phyloP scores from a whole-genome alignment of 306 rosid species.

The Luffa acutangula region DNA sequence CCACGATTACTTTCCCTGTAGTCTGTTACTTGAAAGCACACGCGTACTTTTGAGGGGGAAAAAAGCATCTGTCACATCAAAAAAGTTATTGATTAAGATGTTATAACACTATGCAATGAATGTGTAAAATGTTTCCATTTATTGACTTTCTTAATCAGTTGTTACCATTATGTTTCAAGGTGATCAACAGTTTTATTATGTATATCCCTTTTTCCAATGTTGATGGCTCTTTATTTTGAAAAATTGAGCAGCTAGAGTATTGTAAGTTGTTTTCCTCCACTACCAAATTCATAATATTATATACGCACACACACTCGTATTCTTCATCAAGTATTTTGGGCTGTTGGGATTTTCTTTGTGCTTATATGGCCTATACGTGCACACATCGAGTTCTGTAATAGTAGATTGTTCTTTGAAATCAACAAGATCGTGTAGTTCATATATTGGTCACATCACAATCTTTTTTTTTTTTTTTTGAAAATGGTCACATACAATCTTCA shows the following conservation, averaged over 20 bases:
- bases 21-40: neutral
- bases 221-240: neutral
- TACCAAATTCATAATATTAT: neutral
- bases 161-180: neutral
- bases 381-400: neutral
- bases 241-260: neutral
- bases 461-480: neutral
- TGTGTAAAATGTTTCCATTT: neutral
- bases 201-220: neutral
- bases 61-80: neutral
- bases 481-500: no score
- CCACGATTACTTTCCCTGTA: neutral
- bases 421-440: neutral
- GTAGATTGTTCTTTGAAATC: conserved; percentile 7
- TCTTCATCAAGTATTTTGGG: neutral
- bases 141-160: neutral
- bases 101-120: neutral
- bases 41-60: neutral
- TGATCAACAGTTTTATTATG: neutral
- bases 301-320: neutral
- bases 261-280: neutral
- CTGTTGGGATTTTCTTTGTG: neutral
- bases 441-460: neutral
- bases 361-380: neutral
- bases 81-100: neutral